Base-by-base conservation (phyloP, 2,329 filamentous ascomycete genomes). In the Pochonia chlamydosporia region DNA sequence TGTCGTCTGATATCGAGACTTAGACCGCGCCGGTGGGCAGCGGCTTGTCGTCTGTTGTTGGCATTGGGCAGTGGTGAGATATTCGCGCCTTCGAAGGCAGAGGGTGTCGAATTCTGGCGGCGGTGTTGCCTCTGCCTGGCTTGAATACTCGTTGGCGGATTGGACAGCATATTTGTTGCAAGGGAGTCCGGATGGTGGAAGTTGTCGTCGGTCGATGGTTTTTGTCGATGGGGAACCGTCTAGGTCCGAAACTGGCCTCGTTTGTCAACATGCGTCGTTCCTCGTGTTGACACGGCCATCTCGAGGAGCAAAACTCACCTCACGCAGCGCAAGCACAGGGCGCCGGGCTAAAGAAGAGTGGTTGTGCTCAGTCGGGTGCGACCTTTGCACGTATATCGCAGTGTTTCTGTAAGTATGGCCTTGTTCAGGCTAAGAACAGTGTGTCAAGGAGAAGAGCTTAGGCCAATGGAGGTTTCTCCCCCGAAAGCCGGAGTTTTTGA, bases 21-120 rank as follows among this genome's bases (percentile, higher is more conserved):
- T 71, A 91, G 82, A 62, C 90, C 91, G 66, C 89, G 80, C 69
- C 89, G 84, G 71, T 95, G 88, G 65, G 75, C 72, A 58, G 71
- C 62, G 58, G 62, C 64, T 48, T 55, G 59, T 52, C 64, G 69
- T 52, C 63, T 65, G 54, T 65, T 64, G 62, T 50, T 64, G 63
- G 68, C 74, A 49, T 68, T 76, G 62, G 84, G 79, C 71, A 87
- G 75, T 70, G 75, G 79, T 49, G 70, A 72, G 70, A 83, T 81
- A 78, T 83, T 86, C 64, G 81, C 79, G 61, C 82, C 81, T 66
- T 92, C 87, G 71, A 88, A 87, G 66, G 79, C 80, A 68, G 79
- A 81, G 55, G 88, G 87, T 63, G 87, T 92, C 62, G 90, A 96
- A 63, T 88, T 85, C 75, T 95, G 89, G 72, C 90, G 86, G 68